A percentile compares a stretch with the other conserved stretches of the same genome.
Conservation (phyloP, 345 rosid species). For the Garcia nutans region DNA sequence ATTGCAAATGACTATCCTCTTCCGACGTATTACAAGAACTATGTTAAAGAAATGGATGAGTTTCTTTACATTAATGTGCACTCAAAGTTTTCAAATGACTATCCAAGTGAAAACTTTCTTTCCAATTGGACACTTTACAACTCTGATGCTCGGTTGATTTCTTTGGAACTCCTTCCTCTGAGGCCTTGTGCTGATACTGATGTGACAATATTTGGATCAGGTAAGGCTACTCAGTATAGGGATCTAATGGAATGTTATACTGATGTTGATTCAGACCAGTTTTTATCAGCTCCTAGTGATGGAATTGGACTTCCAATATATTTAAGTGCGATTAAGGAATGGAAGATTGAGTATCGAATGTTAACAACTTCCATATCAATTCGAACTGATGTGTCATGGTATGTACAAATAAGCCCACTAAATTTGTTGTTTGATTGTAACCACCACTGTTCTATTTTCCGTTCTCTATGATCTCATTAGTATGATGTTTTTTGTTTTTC, state of each 20-base stretch:
- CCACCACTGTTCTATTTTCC: neutral
- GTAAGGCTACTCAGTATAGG: constrained; percentile 43
- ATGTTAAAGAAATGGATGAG: constrained; percentile 57
- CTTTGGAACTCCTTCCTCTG: constrained; percentile 74
- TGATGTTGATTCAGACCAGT: constrained; percentile 35
- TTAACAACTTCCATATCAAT: constrained; percentile 50
- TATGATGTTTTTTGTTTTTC: neutral
- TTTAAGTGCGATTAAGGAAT: constrained; percentile 63
- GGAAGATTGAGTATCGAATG: constrained; percentile 69
- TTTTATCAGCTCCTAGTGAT: constrained; percentile 27
- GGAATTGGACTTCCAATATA: constrained; percentile 46
- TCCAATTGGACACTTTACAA: constrained; percentile 71
- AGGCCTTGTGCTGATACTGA: constrained; percentile 56
- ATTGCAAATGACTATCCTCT: constrained; percentile 70
- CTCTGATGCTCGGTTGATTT: constrained; percentile 49
- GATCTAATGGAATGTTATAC: constrained; percentile 49
- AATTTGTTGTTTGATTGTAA: neutral
- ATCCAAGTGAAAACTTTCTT: constrained; percentile 1
- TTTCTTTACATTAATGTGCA: constrained; percentile 24
- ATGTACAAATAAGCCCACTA: constrained; percentile 22
- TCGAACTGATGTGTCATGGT: constrained; percentile 73
- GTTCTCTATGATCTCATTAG: neutral
- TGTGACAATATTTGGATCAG: constrained; percentile 67
- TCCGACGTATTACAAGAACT: constrained; percentile 56
- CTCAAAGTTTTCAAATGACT: no score